These are phyloP conservation scores for Yarrowia sp. DNA, from an alignment of 805 yeast species.

Conservation along the genomic window DNA sequence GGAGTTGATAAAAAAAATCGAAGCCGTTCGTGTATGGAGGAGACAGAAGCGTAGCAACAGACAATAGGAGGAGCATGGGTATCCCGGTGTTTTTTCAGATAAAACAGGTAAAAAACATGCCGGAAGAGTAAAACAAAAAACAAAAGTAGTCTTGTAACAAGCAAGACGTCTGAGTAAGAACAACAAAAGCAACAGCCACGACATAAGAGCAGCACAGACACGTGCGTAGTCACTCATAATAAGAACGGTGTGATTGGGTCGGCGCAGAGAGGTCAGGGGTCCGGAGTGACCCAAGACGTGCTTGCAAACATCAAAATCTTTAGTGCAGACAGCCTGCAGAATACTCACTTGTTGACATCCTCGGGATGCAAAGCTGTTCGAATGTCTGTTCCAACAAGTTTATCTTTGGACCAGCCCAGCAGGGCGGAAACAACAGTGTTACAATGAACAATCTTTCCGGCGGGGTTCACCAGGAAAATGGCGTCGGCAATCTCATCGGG, in stretches of 20 bases:
- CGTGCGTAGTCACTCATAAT: too few relatives aligned
- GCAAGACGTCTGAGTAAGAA: constrained; percentile 1
- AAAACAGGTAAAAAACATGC: not conserved
- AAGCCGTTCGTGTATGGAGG: not conserved
- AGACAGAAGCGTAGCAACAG: not conserved
- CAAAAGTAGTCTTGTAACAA: not conserved
- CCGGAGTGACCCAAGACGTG: constrained; percentile 3
- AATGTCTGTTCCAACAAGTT: constrained; percentile 11
- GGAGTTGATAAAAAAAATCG: not conserved
- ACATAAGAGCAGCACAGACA: not conserved
- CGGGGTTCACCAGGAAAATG: constrained; percentile 7
- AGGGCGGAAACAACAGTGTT: constrained; percentile 1
- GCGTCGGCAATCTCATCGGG: constrained; percentile 4
- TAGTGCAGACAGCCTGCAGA: not conserved
- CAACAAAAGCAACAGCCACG: not conserved
- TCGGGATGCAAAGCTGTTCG: constrained; percentile 9
- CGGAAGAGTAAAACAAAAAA: not conserved
- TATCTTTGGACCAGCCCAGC: constrained; percentile 4
- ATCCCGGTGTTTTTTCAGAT: not conserved
- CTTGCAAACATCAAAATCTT: not conserved
- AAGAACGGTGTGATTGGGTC: not conserved
- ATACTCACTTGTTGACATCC: constrained; percentile 19
- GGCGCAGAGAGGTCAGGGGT: not conserved
- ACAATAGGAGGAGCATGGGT: not conserved
- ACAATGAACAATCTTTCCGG: constrained; percentile 13